Conservation (phyloP, 495 filamentous ascomycete species). For the Aspergillus cristatus region DNA sequence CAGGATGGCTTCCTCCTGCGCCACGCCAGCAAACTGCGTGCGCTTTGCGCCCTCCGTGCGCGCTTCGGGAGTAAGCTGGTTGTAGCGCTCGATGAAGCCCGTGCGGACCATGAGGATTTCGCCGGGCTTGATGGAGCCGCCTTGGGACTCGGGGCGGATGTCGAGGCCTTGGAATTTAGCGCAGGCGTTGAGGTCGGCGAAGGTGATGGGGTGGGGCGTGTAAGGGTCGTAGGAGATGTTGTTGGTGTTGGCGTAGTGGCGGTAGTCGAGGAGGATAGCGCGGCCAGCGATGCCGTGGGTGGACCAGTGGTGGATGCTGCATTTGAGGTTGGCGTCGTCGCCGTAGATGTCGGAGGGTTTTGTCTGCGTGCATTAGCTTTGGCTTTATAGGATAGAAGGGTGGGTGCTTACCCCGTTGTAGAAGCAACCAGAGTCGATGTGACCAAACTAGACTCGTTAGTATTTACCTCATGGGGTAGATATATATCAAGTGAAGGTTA, state of each 20-base stretch:
- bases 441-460: conserved; percentile 21
- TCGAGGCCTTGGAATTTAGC: conserved; percentile 40
- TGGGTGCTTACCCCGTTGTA: conserved; percentile 36
- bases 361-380: conserved; percentile 14
- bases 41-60: conserved; percentile 30
- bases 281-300: conserved; percentile 40
- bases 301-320: conserved; percentile 39
- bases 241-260: conserved; percentile 26
- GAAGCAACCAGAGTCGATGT: conserved; percentile 36
- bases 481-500: conserved; percentile 2
- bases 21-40: conserved; percentile 45
- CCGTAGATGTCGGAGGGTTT: conserved; percentile 38
- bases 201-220: conserved; percentile 50
- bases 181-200: conserved; percentile 47
- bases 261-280: conserved; percentile 44
- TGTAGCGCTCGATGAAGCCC: conserved; percentile 53
- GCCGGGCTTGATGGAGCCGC: conserved; percentile 51
- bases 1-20: conserved; percentile 47
- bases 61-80: conserved; percentile 29
- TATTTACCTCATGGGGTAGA: not conserved
- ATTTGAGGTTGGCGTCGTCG: conserved; percentile 35
- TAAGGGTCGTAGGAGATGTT: conserved; percentile 46
- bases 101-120: conserved; percentile 63
- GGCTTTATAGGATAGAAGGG: not conserved
- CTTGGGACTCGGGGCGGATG: conserved; percentile 36